phyloP scores from a whole-genome alignment of 345 rosid genomes.

The Populus ilicifolia region DNA sequence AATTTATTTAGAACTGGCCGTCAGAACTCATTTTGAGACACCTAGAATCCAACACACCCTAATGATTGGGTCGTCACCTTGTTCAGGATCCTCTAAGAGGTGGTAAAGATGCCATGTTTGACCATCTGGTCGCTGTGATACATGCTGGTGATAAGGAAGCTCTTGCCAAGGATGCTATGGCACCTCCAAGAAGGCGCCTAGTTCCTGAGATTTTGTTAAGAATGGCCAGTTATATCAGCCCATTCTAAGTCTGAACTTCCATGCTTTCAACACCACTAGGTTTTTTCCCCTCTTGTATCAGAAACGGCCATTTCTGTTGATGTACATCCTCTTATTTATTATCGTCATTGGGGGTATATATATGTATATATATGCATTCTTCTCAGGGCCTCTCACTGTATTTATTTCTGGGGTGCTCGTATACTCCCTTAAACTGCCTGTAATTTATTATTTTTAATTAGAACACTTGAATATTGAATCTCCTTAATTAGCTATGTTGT shows the following conservation, averaged over 20 bases:
- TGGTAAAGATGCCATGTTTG: conserved; percentile 26
- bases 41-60: background rate
- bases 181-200: conserved; percentile 27
- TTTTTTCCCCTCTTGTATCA: background rate
- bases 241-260: conserved; percentile 13
- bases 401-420: too few relatives aligned
- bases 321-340: background rate
- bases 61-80: background rate
- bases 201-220: conserved; percentile 28
- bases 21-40: background rate
- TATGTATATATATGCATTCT: background rate
- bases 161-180: conserved; percentile 24
- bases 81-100: conserved; percentile 37
- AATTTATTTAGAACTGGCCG: background rate
- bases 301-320: background rate
- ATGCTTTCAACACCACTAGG: background rate
- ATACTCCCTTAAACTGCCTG: too few relatives aligned
- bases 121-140: conserved; percentile 22
- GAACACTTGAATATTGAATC: background rate
- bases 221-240: conserved; percentile 27
- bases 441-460: too few relatives aligned
- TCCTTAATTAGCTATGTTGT: too few relatives aligned
- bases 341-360: background rate
- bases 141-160: conserved; percentile 27
- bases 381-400: background rate